A percentile compares a stretch with the other conserved stretches of the same genome.
phyloP scores from a whole-genome alignment of 1,284 basidiomycete species.

The Porodaedalea pini region DNA sequence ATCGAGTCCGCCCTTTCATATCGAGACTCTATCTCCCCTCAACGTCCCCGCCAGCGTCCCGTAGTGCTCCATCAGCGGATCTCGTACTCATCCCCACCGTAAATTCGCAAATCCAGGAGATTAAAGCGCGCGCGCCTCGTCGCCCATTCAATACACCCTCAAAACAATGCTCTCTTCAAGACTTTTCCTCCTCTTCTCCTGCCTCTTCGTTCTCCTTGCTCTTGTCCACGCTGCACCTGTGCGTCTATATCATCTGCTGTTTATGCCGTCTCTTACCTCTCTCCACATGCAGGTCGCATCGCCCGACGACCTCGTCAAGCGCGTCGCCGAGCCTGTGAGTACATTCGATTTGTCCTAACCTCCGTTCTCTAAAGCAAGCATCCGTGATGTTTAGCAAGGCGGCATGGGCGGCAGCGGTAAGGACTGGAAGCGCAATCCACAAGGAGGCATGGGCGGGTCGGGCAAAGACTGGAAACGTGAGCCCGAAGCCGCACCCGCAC shows the following conservation, averaged over 20 bases:
- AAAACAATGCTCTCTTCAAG: constrained; percentile 11
- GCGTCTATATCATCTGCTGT: background rate
- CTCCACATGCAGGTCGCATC: constrained; percentile 2
- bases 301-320: constrained; percentile 7
- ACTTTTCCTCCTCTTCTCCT: constrained; percentile 15
- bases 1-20: background rate
- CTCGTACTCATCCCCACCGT: background rate
- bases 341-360: background rate
- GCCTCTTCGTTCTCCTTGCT: constrained; percentile 6
- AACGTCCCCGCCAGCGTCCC: background rate
- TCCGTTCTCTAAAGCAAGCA: background rate
- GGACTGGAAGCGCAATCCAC: constrained; percentile 14
- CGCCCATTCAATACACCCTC: background rate
- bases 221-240: constrained; percentile 16
- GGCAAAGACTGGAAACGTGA: constrained; percentile 14
- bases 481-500: background rate
- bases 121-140: background rate
- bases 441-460: constrained; percentile 8
- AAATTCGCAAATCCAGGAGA: background rate
- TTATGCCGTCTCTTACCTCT: background rate
- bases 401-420: constrained; percentile 12
- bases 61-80: background rate
- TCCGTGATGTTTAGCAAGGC: background rate
- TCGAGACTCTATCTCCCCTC: background rate
- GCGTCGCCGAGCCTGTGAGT: constrained; percentile 14